These are phyloP conservation scores for Fusarium circinatum DNA, from an alignment of 2,329 filamentous ascomycete genomes.

Conservation along the genomic window DNA sequence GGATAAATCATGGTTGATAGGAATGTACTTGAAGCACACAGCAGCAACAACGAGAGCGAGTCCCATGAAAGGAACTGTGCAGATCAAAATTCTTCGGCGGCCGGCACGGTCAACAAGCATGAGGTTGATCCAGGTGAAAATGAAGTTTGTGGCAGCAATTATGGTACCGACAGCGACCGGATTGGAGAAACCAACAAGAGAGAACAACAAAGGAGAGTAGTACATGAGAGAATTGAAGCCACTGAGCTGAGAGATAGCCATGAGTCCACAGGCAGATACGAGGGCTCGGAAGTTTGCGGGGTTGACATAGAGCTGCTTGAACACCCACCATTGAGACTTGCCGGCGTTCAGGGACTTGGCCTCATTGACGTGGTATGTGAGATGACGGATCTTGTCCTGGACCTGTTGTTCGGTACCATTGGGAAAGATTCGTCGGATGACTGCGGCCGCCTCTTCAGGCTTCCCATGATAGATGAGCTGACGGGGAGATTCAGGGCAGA, in stretches of 20 bases:
- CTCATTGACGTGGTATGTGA: constrained; percentile 52
- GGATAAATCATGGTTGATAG: constrained; percentile 54
- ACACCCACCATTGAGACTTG: constrained; percentile 53
- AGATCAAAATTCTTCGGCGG: constrained; percentile 56
- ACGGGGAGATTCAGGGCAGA: constrained; percentile 60
- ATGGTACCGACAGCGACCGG: constrained; percentile 58
- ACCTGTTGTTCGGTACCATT: constrained; percentile 55
- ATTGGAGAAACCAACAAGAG: constrained; percentile 60
- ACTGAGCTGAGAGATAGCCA: constrained; percentile 62
- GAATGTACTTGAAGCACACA: constrained; percentile 54
- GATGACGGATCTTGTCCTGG: constrained; percentile 55
- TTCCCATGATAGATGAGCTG: constrained; percentile 57
- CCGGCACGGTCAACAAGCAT: constrained; percentile 58
- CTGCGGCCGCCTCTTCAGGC: constrained; percentile 51
- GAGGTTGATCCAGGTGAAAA: constrained; percentile 61
- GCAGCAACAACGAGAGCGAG: constrained; percentile 54
- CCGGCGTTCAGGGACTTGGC: constrained; percentile 51
- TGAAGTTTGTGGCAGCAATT: constrained; percentile 58
- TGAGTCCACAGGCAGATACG: constrained; percentile 59
- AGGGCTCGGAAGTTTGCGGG: constrained; percentile 58
- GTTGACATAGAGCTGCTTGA: constrained; percentile 58
- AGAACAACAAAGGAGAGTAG: constrained; percentile 61
- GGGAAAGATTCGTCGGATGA: constrained; percentile 54
- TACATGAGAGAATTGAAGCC: constrained; percentile 64
- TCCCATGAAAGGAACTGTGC: constrained; percentile 57